Percentiles rank a stretch among this genome's conserved stretches.
These are phyloP conservation scores for Boletus subcaerulescens DNA, from an alignment of 768 basidiomycete genomes.

Conservation along the genomic window DNA sequence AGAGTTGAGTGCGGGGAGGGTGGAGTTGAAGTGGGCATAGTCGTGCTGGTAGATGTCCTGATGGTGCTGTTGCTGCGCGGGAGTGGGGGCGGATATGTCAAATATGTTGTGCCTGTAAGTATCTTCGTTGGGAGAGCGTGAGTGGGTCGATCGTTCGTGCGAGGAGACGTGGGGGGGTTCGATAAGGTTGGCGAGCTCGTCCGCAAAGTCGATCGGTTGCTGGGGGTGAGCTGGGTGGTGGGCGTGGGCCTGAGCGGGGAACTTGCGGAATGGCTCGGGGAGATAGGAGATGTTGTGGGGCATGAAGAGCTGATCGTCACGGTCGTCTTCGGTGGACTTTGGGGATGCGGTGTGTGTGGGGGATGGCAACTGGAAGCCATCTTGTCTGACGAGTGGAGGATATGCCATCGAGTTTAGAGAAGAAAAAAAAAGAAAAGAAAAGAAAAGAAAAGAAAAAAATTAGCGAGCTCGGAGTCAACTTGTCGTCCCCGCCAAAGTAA, in stretches of 20 bases:
- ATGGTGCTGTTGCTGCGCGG: constrained; percentile 33
- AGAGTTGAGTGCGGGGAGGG: constrained; percentile 50
- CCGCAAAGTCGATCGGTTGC: constrained; percentile 52
- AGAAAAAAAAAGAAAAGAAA: not conserved
- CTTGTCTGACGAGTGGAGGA: constrained; percentile 49
- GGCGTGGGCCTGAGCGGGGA: constrained; percentile 30
- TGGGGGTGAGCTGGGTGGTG: constrained; percentile 12
- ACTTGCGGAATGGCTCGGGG: constrained; percentile 55
- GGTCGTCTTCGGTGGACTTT: constrained; percentile 29
- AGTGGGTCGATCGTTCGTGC: constrained; percentile 44
- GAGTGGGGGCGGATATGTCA: constrained; percentile 52
- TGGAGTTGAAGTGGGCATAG: constrained; percentile 46
- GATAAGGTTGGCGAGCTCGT: constrained; percentile 67
- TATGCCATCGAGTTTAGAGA: constrained; percentile 22
- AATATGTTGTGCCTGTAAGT: constrained; percentile 58
- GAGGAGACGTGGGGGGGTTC: constrained; percentile 32
- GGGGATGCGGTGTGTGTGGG: constrained; percentile 35
- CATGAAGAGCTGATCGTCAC: constrained; percentile 40
- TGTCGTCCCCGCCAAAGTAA: not conserved
- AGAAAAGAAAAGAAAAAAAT: not conserved
- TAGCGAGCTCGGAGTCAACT: not conserved
- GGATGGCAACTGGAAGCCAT: constrained; percentile 68
- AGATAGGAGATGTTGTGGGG: constrained; percentile 45
- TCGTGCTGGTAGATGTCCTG: constrained; percentile 31
- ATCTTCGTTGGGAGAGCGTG: constrained; percentile 39